Base-by-base conservation (phyloP, 2,329 filamentous ascomycete species). In the Fusarium denticulatum region DNA sequence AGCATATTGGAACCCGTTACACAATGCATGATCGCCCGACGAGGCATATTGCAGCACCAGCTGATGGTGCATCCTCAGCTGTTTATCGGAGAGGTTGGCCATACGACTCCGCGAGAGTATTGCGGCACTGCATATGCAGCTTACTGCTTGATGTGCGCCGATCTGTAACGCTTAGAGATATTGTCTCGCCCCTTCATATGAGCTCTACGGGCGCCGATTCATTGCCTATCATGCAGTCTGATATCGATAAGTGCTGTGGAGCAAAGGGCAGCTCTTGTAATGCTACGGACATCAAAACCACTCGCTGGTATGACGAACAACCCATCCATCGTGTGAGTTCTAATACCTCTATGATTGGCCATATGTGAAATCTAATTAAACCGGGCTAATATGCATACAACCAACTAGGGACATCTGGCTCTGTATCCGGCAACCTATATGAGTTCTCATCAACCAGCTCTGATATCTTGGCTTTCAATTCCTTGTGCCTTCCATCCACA, bases 141-240 rank as follows among this genome's bases (percentile, higher is more conserved):
- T 47, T n/a, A n/a, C 14, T n/a, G 10, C 0, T 8, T 16, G 4
- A 16, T 47, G 10, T 12, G 0, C 20, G 20, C 26, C 4, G 6
- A 28, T 22, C 16, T 26, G 8, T 6, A 14, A 14, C 10, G 18
- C 1, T 46, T 26, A 4, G 43, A 46, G 4, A 14, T 10, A 20
- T 26, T 12, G n/a, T 20, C 43, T 20, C 16, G 16, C 16, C 18
- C 8, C 18, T 26, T 18, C 6, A 43, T 12, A 5, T 12, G 16
- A 24, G 12, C 20, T 14, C 24, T 20, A 26, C 42, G 12, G 42
- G 11, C 7, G 16, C 24, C 24, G 36, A 10, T 18, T 37, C 32
- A 15, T 15, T 15, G 8, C 14, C 15, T 15, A 34, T 34, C 32
- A 34, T 15, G 15, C 32, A 34, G 32, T 34, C 14, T 34, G 14